Evolutionary conservation across 2,329 filamentous ascomycete species (phyloP), one percentile per base, ranked within the genome.

Genomic region (Cercospora berteroae): DNA sequence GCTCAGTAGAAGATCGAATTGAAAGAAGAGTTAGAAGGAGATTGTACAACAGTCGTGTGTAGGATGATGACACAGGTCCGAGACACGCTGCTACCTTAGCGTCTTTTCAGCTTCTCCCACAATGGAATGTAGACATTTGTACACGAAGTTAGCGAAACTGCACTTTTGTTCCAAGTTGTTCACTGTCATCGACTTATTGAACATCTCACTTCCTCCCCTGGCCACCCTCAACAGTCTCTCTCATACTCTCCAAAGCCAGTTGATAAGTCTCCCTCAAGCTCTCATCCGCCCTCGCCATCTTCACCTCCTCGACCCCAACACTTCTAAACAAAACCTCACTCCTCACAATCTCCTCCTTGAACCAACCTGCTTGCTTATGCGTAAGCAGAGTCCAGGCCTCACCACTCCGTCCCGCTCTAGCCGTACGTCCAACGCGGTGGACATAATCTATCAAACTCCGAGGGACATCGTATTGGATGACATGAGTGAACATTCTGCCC

Each of bases 391-490:
- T 97, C 92, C 93, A 97, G 0, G 94, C 93, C 58, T 88, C 85
- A 1, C 94, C 94, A 1, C 81, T 72, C 64, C 88, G 87, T 1
- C 91, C 93, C 0, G 92, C 95, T 77, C 94, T 86, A 0, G 94
- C 94, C 0, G 94, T 97, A 65, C 95, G 88, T 42, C 95, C 94
- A 1, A 97, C 93, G 48, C 95, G 90, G 78, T 98, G 95, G 4
- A 98, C 89, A 74, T 98, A 98, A 25, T 89, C 90, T 5, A 90
- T 90, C 36, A 93, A 82, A 74, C 90, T 94, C 4, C 88, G 86
- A 0, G 94, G 94, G 61, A 97, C 85, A 77, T 97, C 94, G 82
- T 98, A 98, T 81, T 97, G 97, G 79, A 98, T 83, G 57, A 98
- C 93, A 76, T 96, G 91, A 39, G 89, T 88, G 57, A 98, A 86